phyloP scores from a whole-genome alignment of 805 yeast species.

The Candida montana region DNA sequence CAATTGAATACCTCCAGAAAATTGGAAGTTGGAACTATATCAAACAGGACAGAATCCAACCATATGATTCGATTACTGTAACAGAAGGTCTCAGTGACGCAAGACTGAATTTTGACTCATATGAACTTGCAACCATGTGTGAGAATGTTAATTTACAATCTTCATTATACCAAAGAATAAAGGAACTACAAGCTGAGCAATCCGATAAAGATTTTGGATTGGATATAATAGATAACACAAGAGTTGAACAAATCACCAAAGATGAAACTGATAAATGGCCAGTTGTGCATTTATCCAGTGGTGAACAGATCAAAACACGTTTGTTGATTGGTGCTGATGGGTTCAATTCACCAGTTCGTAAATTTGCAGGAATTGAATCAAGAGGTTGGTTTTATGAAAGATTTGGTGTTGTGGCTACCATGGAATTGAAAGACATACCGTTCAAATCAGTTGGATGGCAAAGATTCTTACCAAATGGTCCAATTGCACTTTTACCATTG shows the following conservation, averaged over 20 bases:
- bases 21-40: slow-evolving; percentile 77
- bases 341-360: slow-evolving; percentile 85
- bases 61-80: slow-evolving; percentile 76
- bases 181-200: slow-evolving; percentile 32
- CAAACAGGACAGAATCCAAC: slow-evolving; percentile 63
- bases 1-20: slow-evolving; percentile 56
- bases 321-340: slow-evolving; percentile 96
- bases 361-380: slow-evolving; percentile 72
- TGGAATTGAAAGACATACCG: slow-evolving; percentile 69
- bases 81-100: slow-evolving; percentile 79
- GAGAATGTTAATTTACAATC: slow-evolving; percentile 84
- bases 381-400: slow-evolving; percentile 90
- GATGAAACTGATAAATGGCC: slow-evolving; percentile 64
- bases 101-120: slow-evolving; percentile 63
- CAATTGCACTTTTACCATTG: slow-evolving; percentile 84
- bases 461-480: slow-evolving; percentile 86
- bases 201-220: slow-evolving; percentile 22
- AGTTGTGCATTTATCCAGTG: slow-evolving; percentile 58
- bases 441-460: slow-evolving; percentile 83
- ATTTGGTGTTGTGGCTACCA: slow-evolving; percentile 90
- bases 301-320: slow-evolving; percentile 58
- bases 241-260: slow-evolving; percentile 51
- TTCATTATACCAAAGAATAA: slow-evolving; percentile 52
- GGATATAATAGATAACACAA: slow-evolving; percentile 57
- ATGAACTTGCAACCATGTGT: slow-evolving; percentile 74